Conservation (phyloP, 2,329 filamentous ascomycete genomes). For the Neonectria sp. region DNA sequence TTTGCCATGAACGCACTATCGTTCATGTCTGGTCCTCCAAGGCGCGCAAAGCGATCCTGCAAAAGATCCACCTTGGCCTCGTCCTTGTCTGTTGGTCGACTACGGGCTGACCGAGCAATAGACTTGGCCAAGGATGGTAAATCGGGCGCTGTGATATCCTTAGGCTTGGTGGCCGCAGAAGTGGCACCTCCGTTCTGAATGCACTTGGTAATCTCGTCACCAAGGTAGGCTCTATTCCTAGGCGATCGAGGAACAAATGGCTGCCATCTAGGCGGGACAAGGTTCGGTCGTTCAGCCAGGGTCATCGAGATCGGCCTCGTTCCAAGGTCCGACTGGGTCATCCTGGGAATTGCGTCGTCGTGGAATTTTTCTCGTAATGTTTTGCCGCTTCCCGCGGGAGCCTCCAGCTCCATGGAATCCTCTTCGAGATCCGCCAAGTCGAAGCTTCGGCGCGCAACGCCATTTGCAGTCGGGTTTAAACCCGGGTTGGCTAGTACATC, state of each 20-base stretch:
- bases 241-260: slow-evolving; percentile 60
- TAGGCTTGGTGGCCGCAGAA: slow-evolving; percentile 40
- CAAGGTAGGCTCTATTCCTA: slow-evolving; percentile 55
- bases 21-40: slow-evolving; percentile 58
- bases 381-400: slow-evolving; percentile 37
- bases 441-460: slow-evolving; percentile 46
- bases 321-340: slow-evolving; percentile 35
- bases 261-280: slow-evolving; percentile 58
- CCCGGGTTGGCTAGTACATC: slow-evolving; percentile 31
- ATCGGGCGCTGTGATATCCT: slow-evolving; percentile 45
- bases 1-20: slow-evolving; percentile 54
- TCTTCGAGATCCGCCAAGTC: slow-evolving; percentile 44
- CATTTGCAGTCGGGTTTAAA: slow-evolving; percentile 19
- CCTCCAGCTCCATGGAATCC: slow-evolving; percentile 38
- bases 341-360: slow-evolving; percentile 45
- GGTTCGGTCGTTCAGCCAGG: slow-evolving; percentile 44
- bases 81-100: slow-evolving; percentile 41
- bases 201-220: slow-evolving; percentile 51
- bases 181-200: slow-evolving; percentile 49
- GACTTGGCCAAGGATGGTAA: slow-evolving; percentile 48
- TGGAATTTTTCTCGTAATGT: slow-evolving; percentile 55
- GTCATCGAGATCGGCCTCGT: slow-evolving; percentile 33
- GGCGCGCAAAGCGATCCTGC: slow-evolving; percentile 60
- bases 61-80: slow-evolving; percentile 61
- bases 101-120: slow-evolving; percentile 37